Conservation (phyloP, 495 filamentous ascomycete species). For the Lasiosphaeria ovina region DNA sequence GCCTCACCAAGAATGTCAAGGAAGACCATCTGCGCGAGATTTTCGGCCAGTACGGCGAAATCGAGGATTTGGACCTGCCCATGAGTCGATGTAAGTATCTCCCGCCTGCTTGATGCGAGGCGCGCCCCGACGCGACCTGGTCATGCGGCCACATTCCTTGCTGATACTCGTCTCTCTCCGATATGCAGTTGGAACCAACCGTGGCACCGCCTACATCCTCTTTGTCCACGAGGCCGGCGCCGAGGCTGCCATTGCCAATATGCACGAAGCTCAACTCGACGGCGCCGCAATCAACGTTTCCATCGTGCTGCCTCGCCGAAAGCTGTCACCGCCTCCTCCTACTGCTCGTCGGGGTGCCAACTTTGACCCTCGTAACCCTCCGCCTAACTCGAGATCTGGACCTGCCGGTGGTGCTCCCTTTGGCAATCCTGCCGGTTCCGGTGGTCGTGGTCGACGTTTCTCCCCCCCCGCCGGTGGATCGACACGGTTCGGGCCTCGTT, state of each 20-base stretch:
- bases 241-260: constrained; percentile 86
- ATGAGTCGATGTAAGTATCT: constrained; percentile 75
- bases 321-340: constrained; percentile 53
- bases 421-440: constrained; percentile 20
- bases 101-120: neutral
- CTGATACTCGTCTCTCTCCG: neutral
- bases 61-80: constrained; percentile 83
- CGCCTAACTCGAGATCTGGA: constrained; percentile 36
- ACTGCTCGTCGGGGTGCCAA: constrained; percentile 49
- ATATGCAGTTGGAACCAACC: constrained; percentile 76
- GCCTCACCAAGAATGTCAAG: constrained; percentile 92
- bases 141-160: neutral
- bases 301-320: constrained; percentile 83
- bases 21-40: constrained; percentile 87
- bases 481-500: constrained; percentile 43
- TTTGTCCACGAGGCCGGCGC: constrained; percentile 76
- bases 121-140: too few species aligned
- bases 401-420: constrained; percentile 27
- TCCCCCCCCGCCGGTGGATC: constrained; percentile 31
- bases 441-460: constrained; percentile 35
- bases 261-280: constrained; percentile 97
- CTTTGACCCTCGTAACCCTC: constrained; percentile 44
- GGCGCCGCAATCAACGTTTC: constrained; percentile 85
- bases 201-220: constrained; percentile 91
- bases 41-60: constrained; percentile 83